Evolutionary conservation across 78 protist genomes (phyloP), one percentile per base, ranked within the genome.

Genomic region (Dictyostelium brefeldianum): DNA sequence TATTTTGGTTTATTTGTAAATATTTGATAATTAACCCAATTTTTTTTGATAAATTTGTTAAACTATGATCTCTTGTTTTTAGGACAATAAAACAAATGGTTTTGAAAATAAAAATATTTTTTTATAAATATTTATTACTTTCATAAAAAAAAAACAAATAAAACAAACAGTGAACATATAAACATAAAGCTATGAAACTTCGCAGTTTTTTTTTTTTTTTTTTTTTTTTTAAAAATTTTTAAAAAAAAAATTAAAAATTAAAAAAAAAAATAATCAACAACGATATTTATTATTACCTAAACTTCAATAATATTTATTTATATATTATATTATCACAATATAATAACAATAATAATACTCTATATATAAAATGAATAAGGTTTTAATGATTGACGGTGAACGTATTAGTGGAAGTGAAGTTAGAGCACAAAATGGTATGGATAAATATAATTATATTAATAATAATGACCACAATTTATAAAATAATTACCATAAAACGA

Each of bases 351-450:
- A 36, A 36, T 36, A 36, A 36, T 36, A 36, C 2, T 3, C 43
- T 36, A 1, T 36, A 2, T 36, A 36, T 18, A 73, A 77, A 85
- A 85, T 85, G 92, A 22, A 36, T 29, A 85, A 75, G 48, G 78
- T 85, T 43, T 75, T 85, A 47, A 85, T 53, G 56, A 93, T 93
- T 69, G 96, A 92, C 43, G 98, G 98, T 70, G 96, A 87, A 14
- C 91, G 97, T 59, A 79, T 64, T 57, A 57, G 89, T n/a, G 98
- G 97, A 29, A 96, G 91, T 54, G 98, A 97, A 47, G 96, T 96
- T 25, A 94, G 98, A 78, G 91, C 95, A 25, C 97, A 97, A 89
- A 97, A 97, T 80, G 98, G 98, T 96, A 75, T 12, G 93, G 10
- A 27, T n/a, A 27, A 36, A 62, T 29, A 43, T n/a, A 31, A 25